These are phyloP conservation scores for Brasilioporus rufonigricans DNA, from an alignment of 768 basidiomycete genomes.

Conservation along the genomic window DNA sequence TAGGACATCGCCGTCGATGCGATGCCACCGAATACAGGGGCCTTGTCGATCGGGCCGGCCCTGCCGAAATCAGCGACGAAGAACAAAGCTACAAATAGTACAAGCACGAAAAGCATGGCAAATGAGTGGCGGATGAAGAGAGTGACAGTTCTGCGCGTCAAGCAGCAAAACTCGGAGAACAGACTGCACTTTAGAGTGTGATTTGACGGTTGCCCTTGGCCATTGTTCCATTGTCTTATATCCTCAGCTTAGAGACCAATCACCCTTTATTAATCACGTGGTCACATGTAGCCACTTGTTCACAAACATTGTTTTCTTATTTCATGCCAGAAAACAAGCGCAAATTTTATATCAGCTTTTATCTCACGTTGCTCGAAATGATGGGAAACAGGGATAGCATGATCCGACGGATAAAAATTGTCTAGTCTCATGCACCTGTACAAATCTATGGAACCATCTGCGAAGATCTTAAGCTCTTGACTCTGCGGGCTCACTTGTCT, in stretches of 20 bases:
- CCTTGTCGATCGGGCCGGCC: slow-evolving; percentile 15
- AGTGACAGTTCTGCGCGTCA: slow-evolving; percentile 17
- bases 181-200: not conserved
- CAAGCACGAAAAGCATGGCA: slow-evolving; percentile 14
- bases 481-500: slow-evolving; percentile 1
- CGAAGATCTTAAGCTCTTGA: slow-evolving; percentile 6
- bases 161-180: slow-evolving; percentile 7
- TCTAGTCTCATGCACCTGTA: not conserved
- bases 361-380: not conserved
- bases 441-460: slow-evolving; percentile 2
- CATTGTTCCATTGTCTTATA: slow-evolving; percentile 9
- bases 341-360: not conserved
- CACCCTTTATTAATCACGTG: not conserved
- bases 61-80: slow-evolving; percentile 4
- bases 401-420: not conserved
- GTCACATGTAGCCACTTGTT: not conserved
- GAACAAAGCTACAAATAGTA: slow-evolving; percentile 11
- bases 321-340: not conserved
- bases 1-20: not conserved
- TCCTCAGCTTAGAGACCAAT: slow-evolving; percentile 6
- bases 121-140: slow-evolving; percentile 17
- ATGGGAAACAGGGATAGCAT: not conserved
- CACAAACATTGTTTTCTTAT: not conserved
- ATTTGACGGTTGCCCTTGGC: not conserved
- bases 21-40: not conserved